Evolutionary conservation across 768 basidiomycete species (phyloP), one percentile per base, ranked within the genome.

Genomic region (Kwoniella bestiolae): DNA sequence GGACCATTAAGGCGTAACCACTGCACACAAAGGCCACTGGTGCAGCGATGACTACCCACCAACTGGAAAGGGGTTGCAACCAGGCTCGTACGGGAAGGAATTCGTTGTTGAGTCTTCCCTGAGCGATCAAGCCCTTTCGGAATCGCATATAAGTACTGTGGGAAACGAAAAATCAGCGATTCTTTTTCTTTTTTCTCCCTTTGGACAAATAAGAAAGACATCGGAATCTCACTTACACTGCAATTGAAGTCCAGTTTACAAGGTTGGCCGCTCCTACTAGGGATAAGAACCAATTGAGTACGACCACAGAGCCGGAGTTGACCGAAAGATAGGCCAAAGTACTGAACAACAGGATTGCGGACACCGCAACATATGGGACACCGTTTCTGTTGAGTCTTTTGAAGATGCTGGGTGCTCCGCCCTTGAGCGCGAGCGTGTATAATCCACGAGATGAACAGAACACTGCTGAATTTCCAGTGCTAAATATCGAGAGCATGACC

Each of bases 91-190:
- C 63, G 32, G 68, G 68, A 14, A 69, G 26, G 29, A 63, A 61
- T 21, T 66, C 58, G 18, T 53, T 44, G 23, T 61, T 57, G 3
- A 60, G 18, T 31, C n/a, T 45, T 6, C 69, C 71, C 61, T 75
- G 74, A 31, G 46, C 49, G 56, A 68, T 72, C 18, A 72, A 56
- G 7, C 69, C 74, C 32, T 46, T 45, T 60, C 72, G 67, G 69
- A 75, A 75, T n/a, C 71, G 66, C 34, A 75, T 26, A 52, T 68
- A 75, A 2, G 74, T 56, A 5, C 62, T 72, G 38, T 2, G 2
- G 16, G n/a, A n/a, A 28, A 14, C 9, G 23, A 41, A 61, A 49
- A 16, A 14, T 49, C 46, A 61, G n/a, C 67, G 53, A 44, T 25
- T 14, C 16, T 23, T 64, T 29, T 2, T 14, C 16, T 49, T 16